Base-by-base conservation (phyloP, 192 early-diverging fungal genomes). In the Backusella macrospora region DNA sequence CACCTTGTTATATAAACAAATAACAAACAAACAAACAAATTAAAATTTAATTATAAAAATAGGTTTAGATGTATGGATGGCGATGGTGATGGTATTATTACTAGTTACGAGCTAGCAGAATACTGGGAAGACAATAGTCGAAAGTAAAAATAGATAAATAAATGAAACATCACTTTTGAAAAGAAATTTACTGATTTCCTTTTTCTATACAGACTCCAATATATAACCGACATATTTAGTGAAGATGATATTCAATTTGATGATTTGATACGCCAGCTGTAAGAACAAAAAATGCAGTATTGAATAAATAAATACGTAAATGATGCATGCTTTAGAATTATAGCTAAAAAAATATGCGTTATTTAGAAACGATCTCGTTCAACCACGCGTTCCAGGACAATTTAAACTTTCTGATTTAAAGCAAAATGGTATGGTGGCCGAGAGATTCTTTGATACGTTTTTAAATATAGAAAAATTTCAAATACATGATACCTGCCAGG, bases 21-120 rank as follows among this genome's bases (percentile, higher is more conserved):
- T 59, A 59, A 26, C 52, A 59, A 59, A 26, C 3, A 21, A 59
- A 46, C 14, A 4, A 14, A 23, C 21, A 26, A 26, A 59, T 26
- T 14, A 46, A 46, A 46, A 12, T 34, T 34, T 34, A 2, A 1
- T 2, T 34, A 1, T 34, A 46, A 46, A 15, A 91, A 91, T 81
- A 97, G 96, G 96, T 99, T 99, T 85, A 87, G 94, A 68, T 95
- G 93, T 71, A 84, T 99, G 79, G 97, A 99, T 77, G 76, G 91
- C 14, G 96, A 99, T 77, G 92, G 91, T 9, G 95, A 98, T 78
- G 97, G 97, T 14, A 74, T 91, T 3, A 80, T 98, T 14, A 88
- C 90, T 23, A 85, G 92, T n/a, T 92, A 93, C 74, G 97, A 99
- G 77, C 78, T 99, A 4, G 83, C 90, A 52, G 86, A 92, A 65